Percentiles rank a stretch among this genome's conserved stretches.
These are phyloP conservation scores for Ogataea pignaliae DNA, from an alignment of 805 yeast species.

Conservation along the genomic window DNA sequence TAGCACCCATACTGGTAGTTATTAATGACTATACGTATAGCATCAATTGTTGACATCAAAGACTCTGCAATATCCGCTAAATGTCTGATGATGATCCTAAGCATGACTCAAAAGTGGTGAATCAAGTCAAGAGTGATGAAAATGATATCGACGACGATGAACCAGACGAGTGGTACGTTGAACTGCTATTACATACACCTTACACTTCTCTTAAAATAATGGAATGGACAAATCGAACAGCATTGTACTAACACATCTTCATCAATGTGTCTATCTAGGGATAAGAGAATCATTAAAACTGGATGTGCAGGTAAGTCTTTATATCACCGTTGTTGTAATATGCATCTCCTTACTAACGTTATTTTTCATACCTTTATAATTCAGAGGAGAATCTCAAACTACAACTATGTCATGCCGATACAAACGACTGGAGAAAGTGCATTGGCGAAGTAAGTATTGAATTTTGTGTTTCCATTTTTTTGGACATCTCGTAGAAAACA, in stretches of 20 bases:
- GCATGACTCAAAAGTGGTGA: too few species aligned
- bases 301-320: slow-evolving; percentile 58
- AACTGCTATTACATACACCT: not conserved
- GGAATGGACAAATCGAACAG: not conserved
- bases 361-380: not conserved
- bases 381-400: slow-evolving; percentile 62
- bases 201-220: not conserved
- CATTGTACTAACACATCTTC: not conserved
- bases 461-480: not conserved
- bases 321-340: not conserved
- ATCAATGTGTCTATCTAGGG: slow-evolving; percentile 39
- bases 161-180: slow-evolving; percentile 64
- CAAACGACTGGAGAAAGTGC: slow-evolving; percentile 77
- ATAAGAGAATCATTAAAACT: slow-evolving; percentile 63
- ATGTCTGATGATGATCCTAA: slow-evolving; percentile 6
- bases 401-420: slow-evolving; percentile 76
- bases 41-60: too few species aligned
- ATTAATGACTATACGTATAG: too few species aligned
- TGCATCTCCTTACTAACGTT: too few species aligned
- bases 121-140: too few species aligned
- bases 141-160: slow-evolving; percentile 44
- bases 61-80: slow-evolving; percentile 1
- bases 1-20: too few species aligned
- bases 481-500: not conserved
- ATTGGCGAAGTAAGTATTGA: slow-evolving; percentile 47